Percentiles rank a stretch among this genome's conserved stretches.
Evolutionary conservation across 2,329 filamentous ascomycete genomes (phyloP).

Genomic region (Verticillium albo-atrum): DNA sequence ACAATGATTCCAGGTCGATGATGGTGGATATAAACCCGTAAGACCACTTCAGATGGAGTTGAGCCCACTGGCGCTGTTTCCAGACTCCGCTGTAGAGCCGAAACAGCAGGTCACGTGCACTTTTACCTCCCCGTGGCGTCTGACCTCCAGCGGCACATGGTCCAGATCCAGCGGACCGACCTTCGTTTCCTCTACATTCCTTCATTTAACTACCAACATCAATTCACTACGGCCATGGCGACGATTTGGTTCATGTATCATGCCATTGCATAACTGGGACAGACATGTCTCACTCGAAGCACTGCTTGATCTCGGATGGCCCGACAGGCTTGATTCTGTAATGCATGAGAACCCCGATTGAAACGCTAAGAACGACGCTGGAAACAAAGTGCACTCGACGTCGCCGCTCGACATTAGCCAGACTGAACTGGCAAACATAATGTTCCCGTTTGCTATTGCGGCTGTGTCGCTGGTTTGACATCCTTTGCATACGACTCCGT

Average conservation of each 20-base stretch:
- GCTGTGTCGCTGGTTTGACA: background rate
- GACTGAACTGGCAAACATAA: background rate
- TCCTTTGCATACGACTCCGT: conserved; percentile 56
- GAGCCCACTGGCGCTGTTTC: background rate
- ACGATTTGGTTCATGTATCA: background rate
- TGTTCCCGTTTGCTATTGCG: background rate
- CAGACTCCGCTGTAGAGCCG: background rate
- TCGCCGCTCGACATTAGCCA: background rate
- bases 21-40: background rate
- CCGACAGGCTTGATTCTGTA: background rate
- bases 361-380: background rate
- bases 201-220: background rate
- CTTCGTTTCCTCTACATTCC: background rate
- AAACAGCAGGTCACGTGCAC: background rate
- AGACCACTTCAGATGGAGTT: background rate
- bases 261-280: background rate
- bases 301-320: background rate
- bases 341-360: background rate
- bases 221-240: background rate
- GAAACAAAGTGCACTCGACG: background rate
- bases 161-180: background rate
- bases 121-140: background rate
- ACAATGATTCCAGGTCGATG: background rate
- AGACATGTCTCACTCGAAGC: background rate
- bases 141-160: background rate